phyloP scores from a whole-genome alignment of 2,329 filamentous ascomycete species.

The Apiospora pterosperma region DNA sequence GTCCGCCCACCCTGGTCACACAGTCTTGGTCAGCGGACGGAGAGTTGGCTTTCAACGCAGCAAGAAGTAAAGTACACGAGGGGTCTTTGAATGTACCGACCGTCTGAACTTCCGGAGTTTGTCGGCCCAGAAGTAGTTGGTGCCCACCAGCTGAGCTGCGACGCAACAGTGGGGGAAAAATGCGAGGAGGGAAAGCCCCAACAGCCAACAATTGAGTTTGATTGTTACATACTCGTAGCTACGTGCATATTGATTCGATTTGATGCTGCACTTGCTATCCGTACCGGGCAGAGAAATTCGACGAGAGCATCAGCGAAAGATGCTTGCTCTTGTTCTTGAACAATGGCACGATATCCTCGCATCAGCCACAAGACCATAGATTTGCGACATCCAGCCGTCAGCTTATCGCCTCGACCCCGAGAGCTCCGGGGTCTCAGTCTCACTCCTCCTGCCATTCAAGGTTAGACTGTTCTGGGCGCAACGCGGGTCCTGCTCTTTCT shows the following conservation, averaged over 20 bases:
- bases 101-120: neutral
- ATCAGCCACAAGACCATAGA: neutral
- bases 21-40: neutral
- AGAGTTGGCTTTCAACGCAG: neutral
- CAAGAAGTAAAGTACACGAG: neutral
- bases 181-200: constrained; percentile 6
- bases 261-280: neutral
- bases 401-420: neutral
- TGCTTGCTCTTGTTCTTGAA: neutral
- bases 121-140: neutral
- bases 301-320: neutral
- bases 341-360: neutral
- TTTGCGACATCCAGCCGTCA: neutral
- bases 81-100: neutral
- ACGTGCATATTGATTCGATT: neutral
- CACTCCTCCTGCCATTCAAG: neutral
- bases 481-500: neutral
- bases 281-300: neutral
- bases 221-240: neutral
- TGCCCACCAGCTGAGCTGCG: neutral
- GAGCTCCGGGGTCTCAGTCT: neutral
- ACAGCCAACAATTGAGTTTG: constrained; percentile 14
- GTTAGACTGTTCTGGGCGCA: neutral
- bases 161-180: neutral
- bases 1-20: neutral